Evolutionary conservation across 2,329 filamentous ascomycete genomes (phyloP), one percentile per base, ranked within the genome.

Genomic region (Helotiales sp.): DNA sequence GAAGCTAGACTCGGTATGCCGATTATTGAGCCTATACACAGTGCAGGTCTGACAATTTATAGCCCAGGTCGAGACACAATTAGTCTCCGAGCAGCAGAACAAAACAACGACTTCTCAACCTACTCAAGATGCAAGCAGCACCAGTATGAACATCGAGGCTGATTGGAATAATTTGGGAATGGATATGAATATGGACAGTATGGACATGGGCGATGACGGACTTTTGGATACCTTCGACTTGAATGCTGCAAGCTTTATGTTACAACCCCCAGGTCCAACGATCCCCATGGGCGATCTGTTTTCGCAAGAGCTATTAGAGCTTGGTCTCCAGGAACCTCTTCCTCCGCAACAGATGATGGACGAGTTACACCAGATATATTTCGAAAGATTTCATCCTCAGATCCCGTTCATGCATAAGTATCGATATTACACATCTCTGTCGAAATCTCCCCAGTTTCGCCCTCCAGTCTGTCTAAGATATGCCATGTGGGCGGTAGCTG

Each of bases 391-490:
- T 27, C 86, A 96, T 67, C 81, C 84, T 15, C 85, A 86, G 38
- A 72, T 89, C 30, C 91, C 93, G 3, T 83, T 97, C 65, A 81
- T 97, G 38, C 91, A 97, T 67, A 85, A 85, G 31, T 83, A 83
- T 17, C 84, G 90, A 34, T 96, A 91, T 69, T 77, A 89, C 59
- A 85, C 89, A 29, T 82, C 88, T 2, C 87, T 95, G 74, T 88
- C 93, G 67, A 79, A 78, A 2, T 80, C 87, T 2, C 86, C 90
- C 1, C 82, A 89, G 57, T 84, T 88, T 79, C 87, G 90, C 56
- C 93, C 93, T 2, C 90, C 93, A 1, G 84, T 96, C 69, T 90
- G 85, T 67, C 75, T 97, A 40, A 84, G 93, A 67, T 97, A 97
- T 72, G 88, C 87, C 24, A 90, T 97, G 71, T 96, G 92, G 91